Percentiles rank a stretch among this genome's conserved stretches.
phyloP scores from a whole-genome alignment of 2,329 filamentous ascomycete species.

The Elsinoe batatas region DNA sequence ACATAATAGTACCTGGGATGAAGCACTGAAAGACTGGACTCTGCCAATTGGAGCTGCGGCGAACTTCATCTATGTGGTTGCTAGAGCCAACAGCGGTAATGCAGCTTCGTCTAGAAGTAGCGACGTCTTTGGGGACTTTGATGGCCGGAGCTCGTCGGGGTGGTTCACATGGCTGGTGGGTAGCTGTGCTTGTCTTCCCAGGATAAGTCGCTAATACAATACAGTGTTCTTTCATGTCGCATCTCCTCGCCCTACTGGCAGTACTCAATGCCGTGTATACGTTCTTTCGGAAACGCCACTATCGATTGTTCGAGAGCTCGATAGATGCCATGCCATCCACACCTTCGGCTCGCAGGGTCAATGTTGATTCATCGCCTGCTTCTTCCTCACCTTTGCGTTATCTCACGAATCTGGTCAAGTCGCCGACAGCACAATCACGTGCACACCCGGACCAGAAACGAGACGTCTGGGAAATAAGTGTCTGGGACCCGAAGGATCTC shows the following conservation, averaged over 20 bases:
- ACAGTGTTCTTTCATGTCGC: conserved; percentile 52
- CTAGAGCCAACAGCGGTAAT: conserved; percentile 46
- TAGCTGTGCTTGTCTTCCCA: conserved; percentile 13
- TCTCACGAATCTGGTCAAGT: conserved; percentile 56
- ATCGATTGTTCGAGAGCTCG: conserved; percentile 80
- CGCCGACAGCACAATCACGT: conserved; percentile 64
- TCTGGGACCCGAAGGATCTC: conserved; percentile 88
- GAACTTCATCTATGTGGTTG: conserved; percentile 73
- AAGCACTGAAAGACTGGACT: conserved; percentile 61
- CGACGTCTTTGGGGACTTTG: conserved; percentile 74
- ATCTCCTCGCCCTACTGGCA: conserved; percentile 58
- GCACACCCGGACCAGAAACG: conserved; percentile 71
- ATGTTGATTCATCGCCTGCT: conserved; percentile 72
- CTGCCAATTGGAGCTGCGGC: conserved; percentile 63
- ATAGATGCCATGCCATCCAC: conserved; percentile 69
- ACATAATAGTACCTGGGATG: conserved; percentile 84
- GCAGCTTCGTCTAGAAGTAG: conserved; percentile 41
- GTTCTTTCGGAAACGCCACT: conserved; percentile 70
- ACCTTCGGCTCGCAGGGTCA: conserved; percentile 77
- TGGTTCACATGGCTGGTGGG: conserved; percentile 59
- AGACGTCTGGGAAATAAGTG: conserved; percentile 88
- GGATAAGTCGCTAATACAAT: conserved; percentile 12
- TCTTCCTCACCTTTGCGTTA: conserved; percentile 70
- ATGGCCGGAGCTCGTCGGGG: conserved; percentile 40
- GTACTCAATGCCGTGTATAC: conserved; percentile 69